Percentiles rank a stretch among this genome's conserved stretches.
phyloP scores from a whole-genome alignment of 2,329 filamentous ascomycete species.

The Verticillium albo-atrum region DNA sequence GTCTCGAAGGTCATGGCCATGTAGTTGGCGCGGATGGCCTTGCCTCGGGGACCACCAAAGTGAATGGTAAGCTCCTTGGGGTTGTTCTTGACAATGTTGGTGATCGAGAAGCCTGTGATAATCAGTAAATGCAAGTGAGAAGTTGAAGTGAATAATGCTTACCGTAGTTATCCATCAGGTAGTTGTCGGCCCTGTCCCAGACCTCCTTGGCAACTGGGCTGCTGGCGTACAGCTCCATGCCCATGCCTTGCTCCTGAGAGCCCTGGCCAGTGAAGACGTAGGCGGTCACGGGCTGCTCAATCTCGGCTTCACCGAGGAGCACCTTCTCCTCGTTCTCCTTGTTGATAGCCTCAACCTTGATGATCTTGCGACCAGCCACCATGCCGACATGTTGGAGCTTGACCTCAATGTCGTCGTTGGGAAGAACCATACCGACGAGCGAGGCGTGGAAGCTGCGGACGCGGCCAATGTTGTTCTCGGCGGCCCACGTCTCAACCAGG shows the following conservation, averaged over 20 bases:
- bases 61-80: slow-evolving; percentile 98
- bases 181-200: slow-evolving; percentile 96
- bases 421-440: slow-evolving; percentile 97
- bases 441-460: slow-evolving; percentile 96
- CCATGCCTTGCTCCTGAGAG: slow-evolving; percentile 98
- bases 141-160: slow-evolving; percentile 29
- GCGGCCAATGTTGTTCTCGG: slow-evolving; percentile 96
- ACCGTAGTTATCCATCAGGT: slow-evolving; percentile 99
- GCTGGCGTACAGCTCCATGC: slow-evolving; percentile 96
- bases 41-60: slow-evolving; percentile 94
- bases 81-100: slow-evolving; percentile 99
- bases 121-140: neutral
- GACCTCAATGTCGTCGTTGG: slow-evolving; percentile 91
- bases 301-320: slow-evolving; percentile 88
- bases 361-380: slow-evolving; percentile 97
- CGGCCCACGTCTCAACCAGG: slow-evolving; percentile 96
- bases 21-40: slow-evolving; percentile 97
- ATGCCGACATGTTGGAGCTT: slow-evolving; percentile 96
- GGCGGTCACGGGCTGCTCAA: slow-evolving; percentile 93
- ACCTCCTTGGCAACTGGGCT: slow-evolving; percentile 94
- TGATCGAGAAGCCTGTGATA: slow-evolving; percentile 80
- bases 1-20: slow-evolving; percentile 99
- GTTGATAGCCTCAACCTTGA: slow-evolving; percentile 96
- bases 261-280: slow-evolving; percentile 99
- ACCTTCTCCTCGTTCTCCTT: slow-evolving; percentile 97